Evolutionary conservation across 1,284 basidiomycete genomes (phyloP), one percentile per base, ranked within the genome.

Genomic region (Moesziomyces sp.): DNA sequence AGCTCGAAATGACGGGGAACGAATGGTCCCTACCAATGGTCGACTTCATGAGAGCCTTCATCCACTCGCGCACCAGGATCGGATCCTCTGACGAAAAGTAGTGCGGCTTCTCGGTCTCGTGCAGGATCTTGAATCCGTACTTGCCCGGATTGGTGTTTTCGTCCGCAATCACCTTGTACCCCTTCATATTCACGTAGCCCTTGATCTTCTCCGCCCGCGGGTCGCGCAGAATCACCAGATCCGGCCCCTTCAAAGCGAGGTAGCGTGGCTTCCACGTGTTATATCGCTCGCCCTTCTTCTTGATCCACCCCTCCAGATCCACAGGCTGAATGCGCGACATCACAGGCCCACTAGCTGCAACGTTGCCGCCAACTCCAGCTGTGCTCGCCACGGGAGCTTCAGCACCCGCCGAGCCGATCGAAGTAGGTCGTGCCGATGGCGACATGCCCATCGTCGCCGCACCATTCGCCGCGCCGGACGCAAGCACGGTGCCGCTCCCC

Each of bases 21-120:
- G 60, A 75, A 51, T 76, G 70, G 56, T 83, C 82, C 58, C 97
- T 87, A 18, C 90, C 91, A 79, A 99, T 99, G 5, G 96, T 98
- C 3, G 94, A 92, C 85, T 99, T 99, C 93, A 98, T 97, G 78
- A 99, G 89, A 11, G 94, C 93, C 87, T 99, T 99, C 96, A 99
- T 99, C 97, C 97, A 99, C 75, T 94, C 93, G 14, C 97, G 89
- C 49, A 97, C 88, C 42, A 90, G 85, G 5, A 86, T 84, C 83
- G 94, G 92, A 82, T 98, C 94, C 40, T 94, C 91, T 0, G 92
- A 92, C 72, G 92, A 92, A 85, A 99, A 99, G 83, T 87, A 93
- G 85, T 99, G 94, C 2, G 92, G 88, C 85, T 92, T 93, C 81
- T 94, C 92, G 10, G 87, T 87, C 49, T 95, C 92, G 77, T 98